Percentiles rank a stretch among this genome's conserved stretches.
Conservation (phyloP, 345 rosid species). For the Eutrema japonicum region DNA sequence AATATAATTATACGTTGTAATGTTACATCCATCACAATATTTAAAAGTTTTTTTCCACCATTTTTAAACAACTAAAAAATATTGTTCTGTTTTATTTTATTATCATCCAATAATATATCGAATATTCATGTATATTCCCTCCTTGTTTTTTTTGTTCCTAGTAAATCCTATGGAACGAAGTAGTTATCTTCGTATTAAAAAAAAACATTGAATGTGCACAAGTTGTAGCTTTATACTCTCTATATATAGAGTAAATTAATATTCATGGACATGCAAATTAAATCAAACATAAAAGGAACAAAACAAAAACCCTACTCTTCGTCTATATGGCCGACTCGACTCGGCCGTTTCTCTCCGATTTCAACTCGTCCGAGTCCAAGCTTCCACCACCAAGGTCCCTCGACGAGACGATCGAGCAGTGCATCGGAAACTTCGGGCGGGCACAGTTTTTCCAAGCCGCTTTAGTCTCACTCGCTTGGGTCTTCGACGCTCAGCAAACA, state of each 20-base stretch:
- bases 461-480: constrained; percentile 58
- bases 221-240: neutral
- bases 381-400: constrained; percentile 42
- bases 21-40: neutral
- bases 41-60: neutral
- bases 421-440: constrained; percentile 53
- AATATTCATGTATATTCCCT: too few relatives aligned
- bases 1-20: neutral
- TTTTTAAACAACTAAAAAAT: neutral
- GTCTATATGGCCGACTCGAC: constrained; percentile 28
- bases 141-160: neutral
- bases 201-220: neutral
- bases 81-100: neutral
- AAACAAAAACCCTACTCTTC: constrained; percentile 6
- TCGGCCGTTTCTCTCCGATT: constrained; percentile 47
- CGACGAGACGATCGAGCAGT: constrained; percentile 52
- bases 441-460: constrained; percentile 54
- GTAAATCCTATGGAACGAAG: neutral
- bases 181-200: neutral
- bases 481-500: constrained; percentile 72
- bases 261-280: neutral
- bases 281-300: neutral
- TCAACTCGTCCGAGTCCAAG: constrained; percentile 27
- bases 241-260: constrained; percentile 8
- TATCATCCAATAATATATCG: neutral